These are phyloP conservation scores for Penicillium coffeae DNA, from an alignment of 495 filamentous ascomycete species.

Conservation along the genomic window DNA sequence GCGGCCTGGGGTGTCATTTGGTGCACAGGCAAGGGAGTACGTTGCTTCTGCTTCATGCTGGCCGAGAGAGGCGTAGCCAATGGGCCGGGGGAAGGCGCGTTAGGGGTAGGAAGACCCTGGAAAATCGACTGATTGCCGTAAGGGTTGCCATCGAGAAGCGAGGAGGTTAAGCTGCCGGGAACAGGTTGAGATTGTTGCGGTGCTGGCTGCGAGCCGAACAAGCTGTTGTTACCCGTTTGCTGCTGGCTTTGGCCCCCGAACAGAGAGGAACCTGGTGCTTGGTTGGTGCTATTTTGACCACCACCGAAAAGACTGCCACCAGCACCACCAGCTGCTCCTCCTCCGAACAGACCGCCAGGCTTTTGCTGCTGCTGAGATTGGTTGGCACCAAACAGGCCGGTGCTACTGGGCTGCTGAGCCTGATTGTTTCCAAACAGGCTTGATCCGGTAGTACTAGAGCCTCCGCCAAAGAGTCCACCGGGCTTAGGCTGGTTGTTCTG, in stretches of 20 bases:
- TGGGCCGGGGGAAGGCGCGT: constrained; percentile 67
- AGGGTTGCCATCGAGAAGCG: constrained; percentile 69
- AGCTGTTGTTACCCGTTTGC: constrained; percentile 48
- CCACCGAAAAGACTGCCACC: constrained; percentile 45
- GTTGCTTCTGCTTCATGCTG: constrained; percentile 66
- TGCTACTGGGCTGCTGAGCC: constrained; percentile 14
- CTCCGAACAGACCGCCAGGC: constrained; percentile 43
- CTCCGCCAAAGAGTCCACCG: constrained; percentile 37
- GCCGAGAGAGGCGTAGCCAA: constrained; percentile 82
- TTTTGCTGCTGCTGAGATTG: constrained; percentile 51
- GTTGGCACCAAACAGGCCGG: constrained; percentile 31
- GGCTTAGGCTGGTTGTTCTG: constrained; percentile 49
- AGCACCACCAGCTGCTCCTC: constrained; percentile 20
- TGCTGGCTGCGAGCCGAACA: constrained; percentile 64
- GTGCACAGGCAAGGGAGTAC: constrained; percentile 76
- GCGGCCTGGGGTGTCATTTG: constrained; percentile 80
- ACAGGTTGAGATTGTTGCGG: constrained; percentile 44
- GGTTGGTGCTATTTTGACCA: constrained; percentile 25
- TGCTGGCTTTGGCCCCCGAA: constrained; percentile 61
- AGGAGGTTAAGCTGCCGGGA: constrained; percentile 67
- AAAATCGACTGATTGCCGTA: constrained; percentile 84
- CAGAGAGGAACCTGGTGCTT: constrained; percentile 29
- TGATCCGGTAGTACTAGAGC: constrained; percentile 17
- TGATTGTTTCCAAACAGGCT: constrained; percentile 6
- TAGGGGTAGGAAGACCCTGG: constrained; percentile 59